These are phyloP conservation scores for Hibiscus mutabilis DNA, from an alignment of 345 rosid genomes.

Conservation along the genomic window DNA sequence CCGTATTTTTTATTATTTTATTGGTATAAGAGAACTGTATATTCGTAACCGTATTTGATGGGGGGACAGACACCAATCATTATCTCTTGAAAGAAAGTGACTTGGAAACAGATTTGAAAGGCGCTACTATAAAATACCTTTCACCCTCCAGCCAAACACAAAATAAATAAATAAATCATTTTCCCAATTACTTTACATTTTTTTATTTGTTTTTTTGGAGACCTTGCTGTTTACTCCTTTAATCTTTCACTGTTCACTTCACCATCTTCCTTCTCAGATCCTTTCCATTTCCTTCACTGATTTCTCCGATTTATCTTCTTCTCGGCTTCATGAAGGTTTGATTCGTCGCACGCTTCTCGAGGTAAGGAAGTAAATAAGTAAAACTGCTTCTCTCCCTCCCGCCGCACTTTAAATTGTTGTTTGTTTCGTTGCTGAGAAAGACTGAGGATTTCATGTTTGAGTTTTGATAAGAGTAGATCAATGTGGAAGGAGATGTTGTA, in stretches of 20 bases:
- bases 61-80: background rate
- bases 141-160: slow-evolving; percentile 1
- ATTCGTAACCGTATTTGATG: background rate
- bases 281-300: slow-evolving; percentile 11
- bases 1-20: background rate
- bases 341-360: slow-evolving; percentile 25
- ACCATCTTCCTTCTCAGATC: slow-evolving; percentile 23
- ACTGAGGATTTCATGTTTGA: slow-evolving; percentile 4
- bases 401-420: background rate
- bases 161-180: background rate
- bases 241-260: slow-evolving; percentile 1
- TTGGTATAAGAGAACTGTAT: background rate
- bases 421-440: slow-evolving; percentile 30
- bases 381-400: background rate
- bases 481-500: slow-evolving; percentile 13
- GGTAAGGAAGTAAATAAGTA: slow-evolving; percentile 17
- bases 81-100: background rate
- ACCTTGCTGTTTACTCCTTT: slow-evolving; percentile 16
- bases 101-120: slow-evolving; percentile 27
- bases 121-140: slow-evolving; percentile 13
- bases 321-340: slow-evolving; percentile 35
- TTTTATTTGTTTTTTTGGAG: background rate
- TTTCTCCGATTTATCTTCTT: slow-evolving; percentile 4
- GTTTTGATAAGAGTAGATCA: slow-evolving; percentile 29
- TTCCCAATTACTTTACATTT: background rate